These are phyloP conservation scores for Nidularia sp. DNA, from an alignment of 768 basidiomycete species.

Conservation along the genomic window DNA sequence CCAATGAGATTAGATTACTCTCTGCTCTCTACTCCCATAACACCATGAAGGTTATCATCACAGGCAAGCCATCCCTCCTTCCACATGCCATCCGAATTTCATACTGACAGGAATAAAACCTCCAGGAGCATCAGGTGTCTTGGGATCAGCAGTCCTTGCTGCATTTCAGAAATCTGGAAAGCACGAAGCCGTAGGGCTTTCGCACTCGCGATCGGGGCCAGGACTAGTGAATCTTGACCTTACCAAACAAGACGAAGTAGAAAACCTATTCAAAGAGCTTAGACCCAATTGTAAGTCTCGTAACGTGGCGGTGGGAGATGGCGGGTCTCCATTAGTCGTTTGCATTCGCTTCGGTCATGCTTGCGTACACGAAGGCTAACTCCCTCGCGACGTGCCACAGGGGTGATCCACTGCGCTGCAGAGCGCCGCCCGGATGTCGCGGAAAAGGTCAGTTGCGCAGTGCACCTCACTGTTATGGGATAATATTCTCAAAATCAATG, in stretches of 20 bases:
- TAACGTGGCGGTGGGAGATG: neutral
- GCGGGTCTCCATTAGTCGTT: neutral
- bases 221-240: constrained; percentile 65
- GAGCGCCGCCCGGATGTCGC: constrained; percentile 92
- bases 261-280: constrained; percentile 48
- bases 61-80: constrained; percentile 33
- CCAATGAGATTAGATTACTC: neutral
- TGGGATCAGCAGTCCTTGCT: constrained; percentile 74
- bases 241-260: constrained; percentile 49
- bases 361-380: neutral
- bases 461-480: neutral
- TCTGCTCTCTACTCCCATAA: neutral
- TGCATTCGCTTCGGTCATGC: neutral
- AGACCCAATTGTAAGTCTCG: constrained; percentile 64
- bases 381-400: constrained; percentile 25
- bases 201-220: constrained; percentile 58
- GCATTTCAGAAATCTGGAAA: constrained; percentile 48
- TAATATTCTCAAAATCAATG: too few relatives aligned
- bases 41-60: constrained; percentile 49
- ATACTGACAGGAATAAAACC: neutral
- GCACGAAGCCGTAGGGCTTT: constrained; percentile 61
- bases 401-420: constrained; percentile 94
- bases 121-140: constrained; percentile 86
- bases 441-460: constrained; percentile 59
- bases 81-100: neutral